Evolutionary conservation across 495 filamentous ascomycete species (phyloP), one percentile per base, ranked within the genome.

Genomic region (Cercophora scortea): DNA sequence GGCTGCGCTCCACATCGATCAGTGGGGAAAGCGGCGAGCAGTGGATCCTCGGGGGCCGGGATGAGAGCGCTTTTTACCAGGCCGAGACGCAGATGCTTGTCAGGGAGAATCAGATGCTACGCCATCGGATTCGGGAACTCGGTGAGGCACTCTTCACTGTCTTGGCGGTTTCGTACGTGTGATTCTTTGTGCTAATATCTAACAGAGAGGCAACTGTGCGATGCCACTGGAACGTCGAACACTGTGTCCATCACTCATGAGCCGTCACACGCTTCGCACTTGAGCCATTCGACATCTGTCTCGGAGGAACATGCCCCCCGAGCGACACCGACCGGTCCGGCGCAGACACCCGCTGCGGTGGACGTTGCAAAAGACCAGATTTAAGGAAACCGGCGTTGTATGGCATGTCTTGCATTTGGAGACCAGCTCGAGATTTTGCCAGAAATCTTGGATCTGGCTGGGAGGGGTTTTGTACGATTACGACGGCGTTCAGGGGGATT

Each of bases 101-200:
- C 16, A 76, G 93, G 42, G 93, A 98, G 73, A 98, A 98, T 61
- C 88, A 94, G 66, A 94, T 98, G 86, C 72, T 98, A 51, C 83
- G 84, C 49, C 78, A 84, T 61, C 79, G 93, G 46, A 89, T 96
- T 45, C 80, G 88, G 36, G 92, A 96, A 62, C 72, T 97, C 12
- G 87, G 85, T 83, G 71, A 61, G 25, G 25, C 25, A 25, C 73
- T 71, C 43, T 9, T 8, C 18, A 38, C 13, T 7, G 9, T 38
- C 3, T 11, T 38, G 0, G 6, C 12, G 18, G 16, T 8, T 8
- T 19, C 25, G 25, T 25, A 5, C 2, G 25, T 25, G 25, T 25
- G 25, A 25, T 13, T 9, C 6, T n/a, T 4, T n/a, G 5, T 47
- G 35, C 51, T 53, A 48, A 53, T 19, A 39, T 8, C 12, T 32